These are phyloP conservation scores for Lathyrus sativus DNA, from an alignment of 306 rosid genomes.

Conservation along the genomic window DNA sequence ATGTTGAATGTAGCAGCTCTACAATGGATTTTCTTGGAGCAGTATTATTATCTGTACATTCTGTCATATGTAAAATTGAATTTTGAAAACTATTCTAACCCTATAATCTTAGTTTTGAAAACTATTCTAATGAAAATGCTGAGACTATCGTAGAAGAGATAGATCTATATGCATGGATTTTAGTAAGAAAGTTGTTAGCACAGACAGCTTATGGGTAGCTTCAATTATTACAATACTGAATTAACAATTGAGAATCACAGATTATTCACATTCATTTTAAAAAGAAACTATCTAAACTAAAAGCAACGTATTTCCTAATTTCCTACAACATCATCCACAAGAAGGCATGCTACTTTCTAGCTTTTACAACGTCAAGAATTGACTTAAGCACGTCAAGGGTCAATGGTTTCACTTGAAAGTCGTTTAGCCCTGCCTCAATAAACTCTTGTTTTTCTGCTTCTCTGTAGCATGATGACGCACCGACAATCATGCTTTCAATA, in stretches of 20 bases:
- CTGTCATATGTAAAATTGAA: slow-evolving; percentile 16
- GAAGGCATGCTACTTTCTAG: slow-evolving; percentile 2
- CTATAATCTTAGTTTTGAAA: slow-evolving; percentile 5
- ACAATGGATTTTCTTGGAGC: background rate
- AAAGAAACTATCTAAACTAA: slow-evolving; percentile 1
- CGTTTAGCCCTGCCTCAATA: slow-evolving; percentile 64
- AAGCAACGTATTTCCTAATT: background rate
- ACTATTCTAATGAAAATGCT: background rate
- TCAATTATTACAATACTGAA: slow-evolving; percentile 1
- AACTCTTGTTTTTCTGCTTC: slow-evolving; percentile 45
- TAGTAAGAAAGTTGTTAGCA: background rate
- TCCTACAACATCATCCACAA: background rate
- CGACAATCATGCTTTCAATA: slow-evolving; percentile 52
- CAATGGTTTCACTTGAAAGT: slow-evolving; percentile 64
- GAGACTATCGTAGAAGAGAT: background rate
- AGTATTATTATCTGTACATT: slow-evolving; percentile 29
- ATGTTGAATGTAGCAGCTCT: slow-evolving; percentile 20
- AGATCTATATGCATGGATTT: background rate
- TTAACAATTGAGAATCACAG: background rate
- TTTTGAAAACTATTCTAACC: slow-evolving; percentile 20
- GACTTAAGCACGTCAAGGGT: slow-evolving; percentile 45
- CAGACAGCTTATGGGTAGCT: background rate
- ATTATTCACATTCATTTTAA: background rate
- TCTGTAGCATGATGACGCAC: slow-evolving; percentile 50
- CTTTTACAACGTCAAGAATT: slow-evolving; percentile 40